A percentile compares a stretch with the other conserved stretches of the same genome.
Evolutionary conservation across 2,329 filamentous ascomycete genomes (phyloP).

Genomic region (Myriosclerotinia curreyana): DNA sequence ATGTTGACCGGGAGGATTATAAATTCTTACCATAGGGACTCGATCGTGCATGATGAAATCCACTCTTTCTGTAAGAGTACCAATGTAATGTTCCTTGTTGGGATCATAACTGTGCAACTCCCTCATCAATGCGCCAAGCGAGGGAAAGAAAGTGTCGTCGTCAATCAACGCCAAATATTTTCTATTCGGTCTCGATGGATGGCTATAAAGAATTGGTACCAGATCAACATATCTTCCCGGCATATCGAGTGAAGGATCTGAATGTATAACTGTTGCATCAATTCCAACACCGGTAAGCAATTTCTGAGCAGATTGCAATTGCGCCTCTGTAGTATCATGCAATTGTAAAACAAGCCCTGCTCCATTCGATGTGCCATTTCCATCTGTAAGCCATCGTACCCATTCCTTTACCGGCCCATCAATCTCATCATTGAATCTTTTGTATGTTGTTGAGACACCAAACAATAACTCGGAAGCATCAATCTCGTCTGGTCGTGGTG

Average conservation of each 20-base stretch:
- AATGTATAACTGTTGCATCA: constrained; percentile 55
- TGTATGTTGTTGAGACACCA: constrained; percentile 57
- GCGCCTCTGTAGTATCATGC: constrained; percentile 49
- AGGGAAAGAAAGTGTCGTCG: constrained; percentile 40
- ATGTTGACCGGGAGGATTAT: constrained; percentile 22
- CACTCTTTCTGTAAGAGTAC: constrained; percentile 37
- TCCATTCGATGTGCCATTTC: constrained; percentile 54
- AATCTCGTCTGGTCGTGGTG: constrained; percentile 46
- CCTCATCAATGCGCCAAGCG: constrained; percentile 30
- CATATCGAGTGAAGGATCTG: constrained; percentile 54
- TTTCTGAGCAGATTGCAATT: constrained; percentile 50
- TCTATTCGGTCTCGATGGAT: constrained; percentile 39
- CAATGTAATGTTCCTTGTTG: constrained; percentile 36
- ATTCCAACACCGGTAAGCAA: constrained; percentile 50
- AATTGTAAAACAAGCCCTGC: constrained; percentile 55
- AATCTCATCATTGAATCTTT: constrained; percentile 49
- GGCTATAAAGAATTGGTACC: constrained; percentile 53
- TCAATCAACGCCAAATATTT: constrained; percentile 39
- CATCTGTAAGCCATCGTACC: constrained; percentile 58
- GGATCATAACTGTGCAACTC: constrained; percentile 40
- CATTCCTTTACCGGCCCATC: constrained; percentile 55
- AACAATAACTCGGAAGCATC: constrained; percentile 58
- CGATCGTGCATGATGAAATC: constrained; percentile 33
- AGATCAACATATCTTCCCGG: constrained; percentile 57
- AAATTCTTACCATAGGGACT: constrained; percentile 19